A percentile compares a stretch with the other conserved stretches of the same genome.
Conservation (phyloP, 345 rosid genomes). For the thale cress (Arabidopsis thaliana) region DNA sequence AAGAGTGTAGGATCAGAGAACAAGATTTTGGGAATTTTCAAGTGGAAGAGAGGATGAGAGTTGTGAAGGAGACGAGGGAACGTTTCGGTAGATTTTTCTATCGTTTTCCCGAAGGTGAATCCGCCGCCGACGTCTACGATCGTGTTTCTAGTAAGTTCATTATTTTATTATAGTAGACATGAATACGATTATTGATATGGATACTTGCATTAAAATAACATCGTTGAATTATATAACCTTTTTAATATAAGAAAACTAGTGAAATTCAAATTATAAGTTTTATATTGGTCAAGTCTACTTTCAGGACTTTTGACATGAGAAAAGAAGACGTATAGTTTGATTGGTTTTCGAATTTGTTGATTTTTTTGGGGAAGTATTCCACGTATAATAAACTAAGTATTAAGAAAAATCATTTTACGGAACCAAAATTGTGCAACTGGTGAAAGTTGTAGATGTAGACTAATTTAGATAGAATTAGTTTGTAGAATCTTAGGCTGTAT, state of each 20-base stretch:
- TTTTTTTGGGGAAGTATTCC: not conserved
- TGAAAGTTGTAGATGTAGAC: not conserved
- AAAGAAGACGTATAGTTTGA: constrained; percentile 28
- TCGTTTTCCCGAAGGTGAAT: constrained; percentile 96
- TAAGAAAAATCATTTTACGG: not conserved
- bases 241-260: too few species aligned
- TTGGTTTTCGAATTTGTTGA: constrained; percentile 15
- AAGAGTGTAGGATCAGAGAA: constrained; percentile 87
- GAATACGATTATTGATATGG: not conserved
- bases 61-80: constrained; percentile 72
- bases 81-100: constrained; percentile 83
- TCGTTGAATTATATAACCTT: too few species aligned
- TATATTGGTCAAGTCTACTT: not conserved
- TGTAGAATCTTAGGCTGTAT: not conserved
- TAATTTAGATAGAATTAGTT: not conserved
- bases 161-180: not conserved
- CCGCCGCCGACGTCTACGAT: constrained; percentile 95
- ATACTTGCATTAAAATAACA: not conserved
- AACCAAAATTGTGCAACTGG: not conserved
- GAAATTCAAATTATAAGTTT: too few species aligned
- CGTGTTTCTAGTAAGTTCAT: constrained; percentile 80
- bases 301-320: constrained; percentile 18
- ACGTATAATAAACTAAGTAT: not conserved
- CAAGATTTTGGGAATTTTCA: constrained; percentile 96
- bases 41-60: constrained; percentile 79